These are phyloP conservation scores for Apiotrichum brassicae DNA, from an alignment of 1,284 basidiomycete species.

Conservation along the genomic window DNA sequence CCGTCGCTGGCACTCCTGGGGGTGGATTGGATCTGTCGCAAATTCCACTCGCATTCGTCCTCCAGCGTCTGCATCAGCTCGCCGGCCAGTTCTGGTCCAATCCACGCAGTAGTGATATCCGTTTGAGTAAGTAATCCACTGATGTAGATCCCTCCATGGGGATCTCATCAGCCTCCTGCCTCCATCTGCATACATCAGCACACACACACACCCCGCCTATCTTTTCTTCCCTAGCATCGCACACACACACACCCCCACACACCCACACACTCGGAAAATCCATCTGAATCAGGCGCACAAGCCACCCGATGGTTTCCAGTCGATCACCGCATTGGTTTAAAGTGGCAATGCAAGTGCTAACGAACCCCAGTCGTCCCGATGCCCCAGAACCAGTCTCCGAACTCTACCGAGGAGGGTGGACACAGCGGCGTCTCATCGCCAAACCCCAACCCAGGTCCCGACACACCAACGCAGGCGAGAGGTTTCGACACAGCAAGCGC, in stretches of 20 bases:
- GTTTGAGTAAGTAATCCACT: constrained; percentile 38
- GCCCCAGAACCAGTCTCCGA: constrained; percentile 1
- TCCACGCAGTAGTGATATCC: constrained; percentile 33
- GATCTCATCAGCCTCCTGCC: too few species aligned
- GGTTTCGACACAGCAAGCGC: not conserved
- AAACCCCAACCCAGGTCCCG: not conserved
- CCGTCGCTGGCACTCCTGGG: not conserved
- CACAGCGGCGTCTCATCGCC: not conserved
- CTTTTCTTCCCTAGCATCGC: not conserved
- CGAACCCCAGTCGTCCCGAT: constrained; percentile 3
- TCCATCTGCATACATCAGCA: too few species aligned
- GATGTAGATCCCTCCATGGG: too few species aligned
- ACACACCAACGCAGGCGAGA: not conserved
- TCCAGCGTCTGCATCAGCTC: constrained; percentile 32
- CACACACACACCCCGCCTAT: not conserved
- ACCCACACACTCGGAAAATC: not conserved
- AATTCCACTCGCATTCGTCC: constrained; percentile 33
- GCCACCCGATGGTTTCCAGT: not conserved
- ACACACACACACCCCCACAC: not conserved
- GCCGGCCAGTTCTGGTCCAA: constrained; percentile 38
- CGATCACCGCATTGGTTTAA: not conserved
- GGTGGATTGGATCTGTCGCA: constrained; percentile 14
- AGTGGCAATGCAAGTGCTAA: not conserved
- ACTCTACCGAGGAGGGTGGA: not conserved
- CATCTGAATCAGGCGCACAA: not conserved